A percentile compares a stretch with the other conserved stretches of the same genome.
Conservation (phyloP, 352 stramenopile genomes). For the Phytophthora foliorum region DNA sequence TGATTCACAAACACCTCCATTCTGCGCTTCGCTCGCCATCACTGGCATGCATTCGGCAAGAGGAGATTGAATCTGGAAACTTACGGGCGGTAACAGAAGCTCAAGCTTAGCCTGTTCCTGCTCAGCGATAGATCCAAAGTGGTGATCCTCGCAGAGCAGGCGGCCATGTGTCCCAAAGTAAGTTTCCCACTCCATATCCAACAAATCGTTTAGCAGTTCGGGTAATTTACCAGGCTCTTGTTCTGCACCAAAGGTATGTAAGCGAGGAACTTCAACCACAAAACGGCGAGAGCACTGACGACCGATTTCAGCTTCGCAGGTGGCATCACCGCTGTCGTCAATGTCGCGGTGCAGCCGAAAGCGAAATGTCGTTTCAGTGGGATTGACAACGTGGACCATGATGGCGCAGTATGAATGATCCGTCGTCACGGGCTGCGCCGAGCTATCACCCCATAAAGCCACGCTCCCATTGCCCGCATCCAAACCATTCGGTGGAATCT, state of each 20-base stretch:
- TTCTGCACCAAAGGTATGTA: conserved; percentile 4
- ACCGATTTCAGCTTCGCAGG: conserved; percentile 54
- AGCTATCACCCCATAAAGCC: not conserved
- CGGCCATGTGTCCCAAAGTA: conserved; percentile 56
- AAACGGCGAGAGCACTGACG: conserved; percentile 59
- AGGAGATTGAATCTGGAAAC: conserved; percentile 38
- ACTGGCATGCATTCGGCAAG: not conserved
- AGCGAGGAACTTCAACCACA: conserved; percentile 53
- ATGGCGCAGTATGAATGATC: conserved; percentile 64
- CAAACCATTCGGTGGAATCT: conserved; percentile 4
- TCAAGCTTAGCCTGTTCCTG: conserved; percentile 33
- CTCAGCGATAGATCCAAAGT: conserved; percentile 23
- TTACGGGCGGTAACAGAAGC: conserved; percentile 41
- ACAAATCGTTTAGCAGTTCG: conserved; percentile 44
- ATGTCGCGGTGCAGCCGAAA: conserved; percentile 44
- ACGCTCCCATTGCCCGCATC: not conserved
- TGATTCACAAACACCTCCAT: conserved; percentile 14
- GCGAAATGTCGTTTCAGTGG: conserved; percentile 74
- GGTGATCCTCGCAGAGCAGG: conserved; percentile 32
- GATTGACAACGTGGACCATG: conserved; percentile 70
- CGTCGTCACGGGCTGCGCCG: conserved; percentile 30
- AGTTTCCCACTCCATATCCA: conserved; percentile 67
- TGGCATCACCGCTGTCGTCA: conserved; percentile 14
- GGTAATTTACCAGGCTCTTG: conserved; percentile 25
- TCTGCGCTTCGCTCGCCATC: conserved; percentile 6